phyloP scores from a whole-genome alignment of 2,329 filamentous ascomycete species.

The Phaeosphaeriaceae sp. region DNA sequence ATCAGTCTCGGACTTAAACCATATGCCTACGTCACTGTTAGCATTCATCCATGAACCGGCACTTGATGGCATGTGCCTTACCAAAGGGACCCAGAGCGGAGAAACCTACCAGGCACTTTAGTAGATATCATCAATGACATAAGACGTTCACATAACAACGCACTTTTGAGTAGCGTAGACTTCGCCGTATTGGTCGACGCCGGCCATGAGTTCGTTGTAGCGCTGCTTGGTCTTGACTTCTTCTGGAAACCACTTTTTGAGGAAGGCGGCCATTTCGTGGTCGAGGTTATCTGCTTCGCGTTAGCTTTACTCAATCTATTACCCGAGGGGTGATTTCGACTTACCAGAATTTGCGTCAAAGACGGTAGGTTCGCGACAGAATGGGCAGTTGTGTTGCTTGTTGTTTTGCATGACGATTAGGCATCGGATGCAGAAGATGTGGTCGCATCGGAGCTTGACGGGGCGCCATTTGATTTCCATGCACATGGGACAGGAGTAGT shows the following conservation, averaged over 20 bases:
- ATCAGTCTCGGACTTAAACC: not conserved
- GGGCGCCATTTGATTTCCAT: conserved; percentile 82
- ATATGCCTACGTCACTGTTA: not conserved
- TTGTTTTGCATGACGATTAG: conserved; percentile 80
- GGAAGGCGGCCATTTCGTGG: conserved; percentile 69
- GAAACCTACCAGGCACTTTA: not conserved
- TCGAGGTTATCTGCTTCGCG: conserved; percentile 71
- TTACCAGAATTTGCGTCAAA: conserved; percentile 72
- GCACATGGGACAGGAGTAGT: conserved; percentile 84
- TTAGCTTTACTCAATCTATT: not conserved
- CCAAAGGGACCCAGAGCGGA: not conserved
- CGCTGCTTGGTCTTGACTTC: conserved; percentile 68
- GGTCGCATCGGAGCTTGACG: conserved; percentile 76
- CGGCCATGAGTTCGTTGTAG: conserved; percentile 78
- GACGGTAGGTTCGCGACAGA: conserved; percentile 77
- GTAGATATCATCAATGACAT: not conserved
- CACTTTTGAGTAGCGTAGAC: conserved; percentile 67
- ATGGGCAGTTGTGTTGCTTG: conserved; percentile 73
- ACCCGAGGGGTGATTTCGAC: conserved; percentile 21
- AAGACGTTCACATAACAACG: conserved; percentile 64
- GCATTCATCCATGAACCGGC: not conserved
- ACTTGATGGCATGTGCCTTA: not conserved
- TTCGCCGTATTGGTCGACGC: conserved; percentile 75
- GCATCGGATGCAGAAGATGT: conserved; percentile 85
- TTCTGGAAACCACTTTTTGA: conserved; percentile 80